phyloP scores from a whole-genome alignment of 805 yeast genomes.

The Saccharomycopsis sp. region DNA sequence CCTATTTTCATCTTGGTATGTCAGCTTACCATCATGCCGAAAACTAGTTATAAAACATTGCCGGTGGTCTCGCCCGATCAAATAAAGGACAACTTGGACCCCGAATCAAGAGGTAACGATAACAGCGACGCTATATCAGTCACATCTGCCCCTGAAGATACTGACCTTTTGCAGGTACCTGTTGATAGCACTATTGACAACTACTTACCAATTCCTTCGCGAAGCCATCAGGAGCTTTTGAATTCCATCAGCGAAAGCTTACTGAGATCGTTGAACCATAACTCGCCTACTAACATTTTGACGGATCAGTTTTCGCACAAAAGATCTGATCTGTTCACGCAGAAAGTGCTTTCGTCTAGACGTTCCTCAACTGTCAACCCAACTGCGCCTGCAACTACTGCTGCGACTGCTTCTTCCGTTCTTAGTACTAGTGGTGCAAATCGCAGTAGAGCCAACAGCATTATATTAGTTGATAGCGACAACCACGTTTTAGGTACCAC shows the following conservation, averaged over 20 bases:
- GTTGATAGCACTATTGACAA: slow-evolving; percentile 13
- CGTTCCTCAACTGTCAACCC: slow-evolving; percentile 6
- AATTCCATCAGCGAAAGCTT: slow-evolving; percentile 18
- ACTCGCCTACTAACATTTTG: slow-evolving; percentile 8
- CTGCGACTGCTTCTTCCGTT: not conserved
- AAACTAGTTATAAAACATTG: slow-evolving; percentile 45
- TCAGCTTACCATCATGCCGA: slow-evolving; percentile 77
- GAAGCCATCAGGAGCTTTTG: slow-evolving; percentile 1
- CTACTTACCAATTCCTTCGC: slow-evolving; percentile 10
- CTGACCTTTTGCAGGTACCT: not conserved
- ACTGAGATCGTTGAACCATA: slow-evolving; percentile 10
- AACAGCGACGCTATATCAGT: not conserved
- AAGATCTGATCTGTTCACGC: slow-evolving; percentile 20
- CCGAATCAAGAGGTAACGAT: not conserved
- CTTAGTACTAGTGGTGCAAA: not conserved
- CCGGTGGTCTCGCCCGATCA: not conserved
- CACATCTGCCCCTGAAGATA: not conserved
- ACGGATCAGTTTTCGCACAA: slow-evolving; percentile 19
- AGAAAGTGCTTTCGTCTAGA: slow-evolving; percentile 13
- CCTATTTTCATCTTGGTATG: slow-evolving; percentile 73
- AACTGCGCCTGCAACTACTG: not conserved
- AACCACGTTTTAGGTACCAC: not conserved
- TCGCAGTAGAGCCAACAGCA: not conserved
- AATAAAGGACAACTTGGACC: not conserved
- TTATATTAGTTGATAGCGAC: not conserved